Conservation (phyloP, 441 rosid genomes). For the Gossypium gossypioides region DNA sequence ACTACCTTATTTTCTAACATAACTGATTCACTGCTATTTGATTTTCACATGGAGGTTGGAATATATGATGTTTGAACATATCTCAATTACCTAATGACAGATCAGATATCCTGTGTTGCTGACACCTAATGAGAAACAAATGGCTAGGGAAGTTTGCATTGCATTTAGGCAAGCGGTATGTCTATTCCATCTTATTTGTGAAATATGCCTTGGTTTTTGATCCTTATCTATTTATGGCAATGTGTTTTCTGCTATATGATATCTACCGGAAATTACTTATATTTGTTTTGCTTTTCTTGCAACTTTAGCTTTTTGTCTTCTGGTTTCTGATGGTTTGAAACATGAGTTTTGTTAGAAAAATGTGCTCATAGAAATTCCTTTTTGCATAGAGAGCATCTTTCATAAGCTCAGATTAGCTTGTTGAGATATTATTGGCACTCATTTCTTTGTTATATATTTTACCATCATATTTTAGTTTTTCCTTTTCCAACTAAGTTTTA, state of each 20-base stretch:
- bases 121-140: constrained; percentile 97
- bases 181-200: not conserved
- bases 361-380: not conserved
- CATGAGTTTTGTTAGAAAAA: not conserved
- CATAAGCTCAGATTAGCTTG: not conserved
- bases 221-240: not conserved
- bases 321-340: not conserved
- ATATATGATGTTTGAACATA: not conserved
- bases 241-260: not conserved
- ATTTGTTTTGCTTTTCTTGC: not conserved
- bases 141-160: constrained; percentile 96
- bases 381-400: not conserved
- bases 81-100: constrained; percentile 28
- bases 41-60: not conserved
- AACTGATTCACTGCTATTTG: not conserved
- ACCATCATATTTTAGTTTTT: not conserved
- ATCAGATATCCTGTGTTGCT: constrained; percentile 96
- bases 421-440: not conserved
- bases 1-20: not conserved
- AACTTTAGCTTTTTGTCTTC: not conserved
- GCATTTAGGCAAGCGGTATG: constrained; percentile 97
- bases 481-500: not conserved
- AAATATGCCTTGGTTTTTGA: not conserved
- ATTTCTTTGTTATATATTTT: not conserved
- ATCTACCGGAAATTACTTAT: not conserved